Evolutionary conservation across 345 rosid genomes (phyloP).

Genomic region (Eutrema yunnanense): DNA sequence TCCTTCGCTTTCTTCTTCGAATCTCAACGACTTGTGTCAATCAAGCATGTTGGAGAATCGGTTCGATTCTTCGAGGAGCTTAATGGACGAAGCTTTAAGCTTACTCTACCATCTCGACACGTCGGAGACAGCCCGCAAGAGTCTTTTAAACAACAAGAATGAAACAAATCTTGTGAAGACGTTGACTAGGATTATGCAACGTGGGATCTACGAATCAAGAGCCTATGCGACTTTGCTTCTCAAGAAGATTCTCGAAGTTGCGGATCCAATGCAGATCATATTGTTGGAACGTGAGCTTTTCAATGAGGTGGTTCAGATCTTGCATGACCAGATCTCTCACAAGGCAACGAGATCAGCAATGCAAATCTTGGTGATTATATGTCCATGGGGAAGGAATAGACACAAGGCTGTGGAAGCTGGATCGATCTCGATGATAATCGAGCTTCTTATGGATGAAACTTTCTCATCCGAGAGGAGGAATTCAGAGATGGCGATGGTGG

Average conservation of each 20-base stretch:
- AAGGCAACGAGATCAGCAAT: constrained; percentile 63
- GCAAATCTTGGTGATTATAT: constrained; percentile 38
- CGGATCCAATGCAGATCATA: constrained; percentile 56
- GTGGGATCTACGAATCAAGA: constrained; percentile 46
- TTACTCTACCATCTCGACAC: constrained; percentile 53
- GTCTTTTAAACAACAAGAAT: constrained; percentile 41
- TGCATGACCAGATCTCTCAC: constrained; percentile 54
- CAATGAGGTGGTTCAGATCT: constrained; percentile 40
- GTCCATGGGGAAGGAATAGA: constrained; percentile 75
- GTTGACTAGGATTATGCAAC: constrained; percentile 50
- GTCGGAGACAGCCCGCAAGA: constrained; percentile 58
- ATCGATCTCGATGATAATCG: constrained; percentile 45
- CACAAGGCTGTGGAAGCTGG: constrained; percentile 60
- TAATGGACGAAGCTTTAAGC: constrained; percentile 62
- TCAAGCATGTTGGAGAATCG: constrained; percentile 31
- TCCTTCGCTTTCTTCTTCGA: constrained; percentile 25
- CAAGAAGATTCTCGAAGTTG: constrained; percentile 40
- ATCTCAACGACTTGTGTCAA: constrained; percentile 21
- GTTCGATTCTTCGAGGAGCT: constrained; percentile 26
- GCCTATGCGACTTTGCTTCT: constrained; percentile 38
- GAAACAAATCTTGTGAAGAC: constrained; percentile 40
- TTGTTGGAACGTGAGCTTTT: constrained; percentile 37
- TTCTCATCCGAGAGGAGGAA: constrained; percentile 41
- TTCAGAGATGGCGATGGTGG: constrained; percentile 47
- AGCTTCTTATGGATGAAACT: constrained; percentile 55